Percentiles rank a stretch among this genome's conserved stretches.
phyloP scores from a whole-genome alignment of 2,329 filamentous ascomycete genomes.

The Pestalotiopsis fici region DNA sequence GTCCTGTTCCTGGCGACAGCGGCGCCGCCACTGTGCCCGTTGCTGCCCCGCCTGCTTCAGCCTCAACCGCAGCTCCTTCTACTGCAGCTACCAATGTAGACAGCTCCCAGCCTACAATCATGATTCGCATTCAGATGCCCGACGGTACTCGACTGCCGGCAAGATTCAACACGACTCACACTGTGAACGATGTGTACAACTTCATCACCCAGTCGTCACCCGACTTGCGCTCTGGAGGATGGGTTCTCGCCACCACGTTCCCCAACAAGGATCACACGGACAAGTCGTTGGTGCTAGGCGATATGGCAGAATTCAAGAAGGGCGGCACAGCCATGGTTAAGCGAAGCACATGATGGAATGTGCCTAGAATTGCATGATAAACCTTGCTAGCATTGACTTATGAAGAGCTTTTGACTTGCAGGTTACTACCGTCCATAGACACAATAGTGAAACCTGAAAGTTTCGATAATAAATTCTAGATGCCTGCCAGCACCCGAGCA shows the following conservation, averaged over 20 bases:
- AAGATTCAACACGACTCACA: conserved; percentile 80
- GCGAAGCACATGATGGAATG: conserved; percentile 27
- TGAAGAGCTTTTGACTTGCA: neutral
- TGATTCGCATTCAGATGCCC: conserved; percentile 75
- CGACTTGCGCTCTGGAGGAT: conserved; percentile 58
- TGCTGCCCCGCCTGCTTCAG: conserved; percentile 25
- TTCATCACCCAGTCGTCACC: conserved; percentile 70
- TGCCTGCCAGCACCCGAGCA: too few relatives aligned
- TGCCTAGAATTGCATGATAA: neutral
- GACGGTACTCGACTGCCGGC: conserved; percentile 77
- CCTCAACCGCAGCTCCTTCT: conserved; percentile 13
- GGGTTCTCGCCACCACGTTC: conserved; percentile 80
- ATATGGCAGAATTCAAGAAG: conserved; percentile 66
- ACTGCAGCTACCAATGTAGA: conserved; percentile 51
- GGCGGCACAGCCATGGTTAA: conserved; percentile 68
- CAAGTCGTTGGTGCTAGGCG: conserved; percentile 57
- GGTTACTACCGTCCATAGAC: too few relatives aligned
- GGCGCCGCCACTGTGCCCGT: conserved; percentile 30
- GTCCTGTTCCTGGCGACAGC: conserved; percentile 67
- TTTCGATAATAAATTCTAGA: too few relatives aligned
- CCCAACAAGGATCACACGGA: conserved; percentile 80
- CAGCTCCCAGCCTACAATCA: conserved; percentile 66
- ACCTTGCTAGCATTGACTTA: conserved; percentile 5
- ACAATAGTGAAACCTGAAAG: too few relatives aligned
- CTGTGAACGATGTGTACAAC: conserved; percentile 74